Base-by-base conservation (phyloP, 176 grass and related monocot species). In the Oryza coarctata region DNA sequence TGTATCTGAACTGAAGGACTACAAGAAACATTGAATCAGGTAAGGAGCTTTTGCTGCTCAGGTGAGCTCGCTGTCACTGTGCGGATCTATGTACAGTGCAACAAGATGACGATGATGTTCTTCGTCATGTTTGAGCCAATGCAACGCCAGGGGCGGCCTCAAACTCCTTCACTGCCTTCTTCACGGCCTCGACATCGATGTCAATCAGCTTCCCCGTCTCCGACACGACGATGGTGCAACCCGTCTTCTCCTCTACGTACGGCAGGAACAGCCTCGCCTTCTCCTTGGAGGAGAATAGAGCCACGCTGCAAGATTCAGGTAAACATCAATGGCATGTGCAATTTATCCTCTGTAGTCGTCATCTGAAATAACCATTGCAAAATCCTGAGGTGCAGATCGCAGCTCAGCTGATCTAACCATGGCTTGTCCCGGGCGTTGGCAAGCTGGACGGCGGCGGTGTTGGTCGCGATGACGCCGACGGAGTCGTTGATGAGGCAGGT, bases 381-480 rank as follows among this genome's bases (percentile, higher is more conserved):
- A n/a, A 64, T 20, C 2, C 18, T 9, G 14, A 47, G 45, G 0
- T 4, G 23, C 9, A 6, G 20, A 35, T 6, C 11, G 13, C 17
- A 35, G 32, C 1, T 31, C 7, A 1, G 40, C 3, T 41, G 45
- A 45, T 69, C 17, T 36, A 36, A 98, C 93, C 88, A 89, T 80
- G 88, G 90, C 81, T 93, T 95, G 57, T 98, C 80, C 9, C 90
- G 88, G 33, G 95, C 90, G 34, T 91, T 92, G 33, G 95, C 93
- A 4, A 98, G 86, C 87, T 88, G 93, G 25, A 98, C 82, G 28
- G 93, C 95, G 30, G 93, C 90, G 49, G 95, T 98, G 89, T 98
- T 98, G 49, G 92, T 98, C 8, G 86, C 77, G 12, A 98, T 82
- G 1, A 95, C 90, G 12, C 90, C 90, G 1, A 80, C 93, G 3